Base-by-base conservation (phyloP, 768 basidiomycete species). In the Lactifluus pinguis region DNA sequence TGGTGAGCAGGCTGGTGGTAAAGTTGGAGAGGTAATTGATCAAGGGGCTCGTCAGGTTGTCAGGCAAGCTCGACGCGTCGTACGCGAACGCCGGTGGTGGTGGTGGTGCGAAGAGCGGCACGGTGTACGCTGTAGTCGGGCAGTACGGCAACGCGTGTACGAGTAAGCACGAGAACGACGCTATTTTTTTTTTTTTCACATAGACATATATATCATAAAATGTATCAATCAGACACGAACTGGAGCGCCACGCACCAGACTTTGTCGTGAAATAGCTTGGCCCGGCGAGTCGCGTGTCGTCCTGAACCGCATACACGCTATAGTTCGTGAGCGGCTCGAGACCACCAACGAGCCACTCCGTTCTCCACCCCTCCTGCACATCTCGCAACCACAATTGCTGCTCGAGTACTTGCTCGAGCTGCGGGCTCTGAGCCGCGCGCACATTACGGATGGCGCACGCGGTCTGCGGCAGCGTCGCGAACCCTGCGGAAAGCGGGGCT, bases 251-350 rank as follows among this genome's bases (percentile, higher is more conserved):
- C 61, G 21, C 8, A 58, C 61, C 76, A 17, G 86, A 85, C 74
- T 94, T 93, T 3, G 91, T 93, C 8, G 75, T 69, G 60, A 92
- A 86, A 66, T 80, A 86, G 2, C 87, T 79, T 0, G 89, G 89
- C 2, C 81, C 83, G 58, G 79, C 82, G 51, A 90, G 78, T 66
- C 80, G 79, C 49, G 79, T 76, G 8, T 72, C 74, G 60, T 82
- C 77, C 63, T 82, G 75, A 2, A 89, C 66, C 14, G 84, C 79
- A 67, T 83, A 92, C 0, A 79, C 83, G 0, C 90, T 92, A 67
- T 93, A 94, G 67, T 94, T 94, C 36, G 86, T 89, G 10, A 75
- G 74, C 6, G 85, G 76, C 1, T 74, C 72, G 17, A 95, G 75
- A 0, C 79, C 82, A 0, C 76, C 77, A 9, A 90, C 60, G 2